phyloP scores from a whole-genome alignment of 139 green algal species.

The Picochlorum sp. region DNA sequence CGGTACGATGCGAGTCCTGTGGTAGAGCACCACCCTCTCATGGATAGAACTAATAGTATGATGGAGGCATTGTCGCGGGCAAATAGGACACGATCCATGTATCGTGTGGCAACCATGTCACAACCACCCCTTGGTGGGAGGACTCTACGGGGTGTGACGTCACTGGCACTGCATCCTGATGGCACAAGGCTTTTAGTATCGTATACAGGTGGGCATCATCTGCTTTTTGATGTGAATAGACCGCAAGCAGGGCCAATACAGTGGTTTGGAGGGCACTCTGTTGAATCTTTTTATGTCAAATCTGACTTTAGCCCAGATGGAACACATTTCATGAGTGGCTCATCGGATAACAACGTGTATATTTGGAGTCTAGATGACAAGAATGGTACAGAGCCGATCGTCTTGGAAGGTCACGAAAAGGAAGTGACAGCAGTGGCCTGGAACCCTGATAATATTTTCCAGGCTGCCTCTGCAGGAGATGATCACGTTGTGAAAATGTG shows the following conservation, averaged over 20 bases:
- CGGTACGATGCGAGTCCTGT: conserved; percentile 10
- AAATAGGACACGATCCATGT: no score
- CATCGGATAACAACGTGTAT: conserved; percentile 42
- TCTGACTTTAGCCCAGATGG: conserved; percentile 51
- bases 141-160: conserved; percentile 34
- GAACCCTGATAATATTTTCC: conserved; percentile 45
- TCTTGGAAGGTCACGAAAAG: conserved; percentile 46
- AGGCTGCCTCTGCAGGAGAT: conserved; percentile 53
- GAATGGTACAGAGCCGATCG: conserved; percentile 17
- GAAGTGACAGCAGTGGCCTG: conserved; percentile 71
- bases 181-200: conserved; percentile 36
- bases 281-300: conserved; percentile 66
- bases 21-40: no score
- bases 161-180: conserved; percentile 35
- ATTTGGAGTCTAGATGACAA: conserved; percentile 57
- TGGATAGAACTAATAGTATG: no score
- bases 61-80: no score
- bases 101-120: neutral
- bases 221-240: conserved; percentile 35
- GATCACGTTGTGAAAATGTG: conserved; percentile 55
- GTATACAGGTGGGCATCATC: conserved; percentile 32
- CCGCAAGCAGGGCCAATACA: conserved; percentile 21
- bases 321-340: conserved; percentile 49
- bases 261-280: conserved; percentile 42
- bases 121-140: neutral